Percentiles rank a stretch among this genome's conserved stretches.
These are phyloP conservation scores for Toxicodendron radicans DNA, from an alignment of 345 rosid species.

Conservation along the genomic window DNA sequence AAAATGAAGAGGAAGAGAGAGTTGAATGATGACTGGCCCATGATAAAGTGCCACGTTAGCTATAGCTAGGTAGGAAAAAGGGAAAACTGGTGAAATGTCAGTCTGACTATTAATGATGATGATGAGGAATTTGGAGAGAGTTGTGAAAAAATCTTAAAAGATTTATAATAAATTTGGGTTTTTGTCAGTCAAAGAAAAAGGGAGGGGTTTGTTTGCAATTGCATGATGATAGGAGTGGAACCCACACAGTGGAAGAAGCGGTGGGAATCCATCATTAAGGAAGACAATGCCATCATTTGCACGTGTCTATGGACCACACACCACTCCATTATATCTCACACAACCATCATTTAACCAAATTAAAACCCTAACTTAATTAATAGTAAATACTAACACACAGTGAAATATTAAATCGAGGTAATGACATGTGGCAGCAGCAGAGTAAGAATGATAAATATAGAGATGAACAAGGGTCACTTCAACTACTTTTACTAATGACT, in stretches of 20 bases:
- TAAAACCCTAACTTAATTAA: too few relatives aligned
- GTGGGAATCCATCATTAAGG: constrained; percentile 62
- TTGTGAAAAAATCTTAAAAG: too few relatives aligned
- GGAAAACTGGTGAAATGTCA: too few relatives aligned
- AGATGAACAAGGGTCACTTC: constrained; percentile 26
- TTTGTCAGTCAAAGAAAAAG: constrained; percentile 41
- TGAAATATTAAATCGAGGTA: too few relatives aligned
- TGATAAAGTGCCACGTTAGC: constrained; percentile 15
- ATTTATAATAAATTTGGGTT: not conserved
- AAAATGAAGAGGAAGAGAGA: not conserved
- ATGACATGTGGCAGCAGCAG: too few relatives aligned
- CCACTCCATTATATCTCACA: constrained; percentile 14
- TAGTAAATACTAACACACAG: too few relatives aligned
- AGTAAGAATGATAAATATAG: too few relatives aligned
- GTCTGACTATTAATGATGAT: too few relatives aligned
- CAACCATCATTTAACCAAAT: not conserved
- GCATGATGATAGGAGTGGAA: constrained; percentile 36
- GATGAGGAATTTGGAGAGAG: not conserved
- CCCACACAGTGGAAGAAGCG: constrained; percentile 71
- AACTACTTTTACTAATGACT: constrained; percentile 39
- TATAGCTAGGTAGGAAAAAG: too few relatives aligned
- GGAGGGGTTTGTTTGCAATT: constrained; percentile 14
- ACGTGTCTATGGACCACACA: constrained; percentile 54
- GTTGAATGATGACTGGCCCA: constrained; percentile 5
- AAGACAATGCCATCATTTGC: constrained; percentile 59